Conservation (phyloP, 2,329 filamentous ascomycete species). For the Dichotomopilus funicola region DNA sequence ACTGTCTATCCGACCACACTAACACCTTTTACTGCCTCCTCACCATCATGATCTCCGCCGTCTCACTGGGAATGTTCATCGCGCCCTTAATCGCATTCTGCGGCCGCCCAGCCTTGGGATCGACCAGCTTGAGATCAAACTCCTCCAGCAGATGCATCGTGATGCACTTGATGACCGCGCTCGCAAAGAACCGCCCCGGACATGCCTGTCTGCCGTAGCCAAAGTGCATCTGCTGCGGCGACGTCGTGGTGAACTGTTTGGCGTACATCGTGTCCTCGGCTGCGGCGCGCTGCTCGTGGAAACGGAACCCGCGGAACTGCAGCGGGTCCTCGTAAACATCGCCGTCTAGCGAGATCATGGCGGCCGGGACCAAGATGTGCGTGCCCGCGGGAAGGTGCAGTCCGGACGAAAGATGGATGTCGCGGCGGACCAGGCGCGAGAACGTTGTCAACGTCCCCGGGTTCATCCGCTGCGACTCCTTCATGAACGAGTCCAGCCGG, state of each 20-base stretch:
- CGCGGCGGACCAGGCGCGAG: neutral
- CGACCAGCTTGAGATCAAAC: neutral
- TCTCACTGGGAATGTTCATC: neutral
- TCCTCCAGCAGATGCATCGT: neutral
- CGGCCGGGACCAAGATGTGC: neutral
- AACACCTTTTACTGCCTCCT: no score
- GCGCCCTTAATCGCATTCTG: neutral
- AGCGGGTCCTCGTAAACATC: neutral
- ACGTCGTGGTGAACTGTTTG: neutral
- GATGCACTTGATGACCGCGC: neutral
- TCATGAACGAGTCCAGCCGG: neutral
- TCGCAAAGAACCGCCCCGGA: neutral
- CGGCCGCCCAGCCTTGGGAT: neutral
- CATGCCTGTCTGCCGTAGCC: neutral
- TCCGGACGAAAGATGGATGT: neutral
- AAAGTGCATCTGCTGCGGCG: neutral
- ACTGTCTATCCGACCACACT: no score
- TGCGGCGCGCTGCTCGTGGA: neutral
- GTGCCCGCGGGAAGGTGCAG: neutral
- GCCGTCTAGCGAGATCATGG: neutral
- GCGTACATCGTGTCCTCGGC: neutral
- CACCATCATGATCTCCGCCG: neutral
- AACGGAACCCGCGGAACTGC: neutral
- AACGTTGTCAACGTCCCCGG: neutral
- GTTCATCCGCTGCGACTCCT: neutral